phyloP scores from a whole-genome alignment of 352 stramenopile species.

The Globisporangium megalacanthum region DNA sequence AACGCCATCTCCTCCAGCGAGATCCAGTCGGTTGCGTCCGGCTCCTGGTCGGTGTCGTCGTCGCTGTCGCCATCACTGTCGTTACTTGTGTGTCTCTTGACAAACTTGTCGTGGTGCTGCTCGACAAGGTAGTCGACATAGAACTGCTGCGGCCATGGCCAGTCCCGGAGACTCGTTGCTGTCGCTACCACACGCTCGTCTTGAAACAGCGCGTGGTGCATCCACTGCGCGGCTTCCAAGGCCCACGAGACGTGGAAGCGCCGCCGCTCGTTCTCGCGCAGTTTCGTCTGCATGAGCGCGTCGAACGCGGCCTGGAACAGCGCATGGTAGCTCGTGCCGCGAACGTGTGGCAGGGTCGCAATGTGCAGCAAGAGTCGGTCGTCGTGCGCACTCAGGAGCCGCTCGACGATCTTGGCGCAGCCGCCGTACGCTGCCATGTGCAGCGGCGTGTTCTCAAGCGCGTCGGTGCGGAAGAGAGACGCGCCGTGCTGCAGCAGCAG shows the following conservation, averaged over 20 bases:
- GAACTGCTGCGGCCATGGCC: slow-evolving; percentile 25
- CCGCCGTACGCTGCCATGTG: slow-evolving; percentile 65
- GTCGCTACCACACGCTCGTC: background rate
- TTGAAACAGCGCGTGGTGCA: slow-evolving; percentile 32
- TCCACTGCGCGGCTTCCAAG: slow-evolving; percentile 41
- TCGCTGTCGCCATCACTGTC: slow-evolving; percentile 22
- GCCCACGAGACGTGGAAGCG: slow-evolving; percentile 63
- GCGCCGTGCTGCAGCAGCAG: slow-evolving; percentile 37
- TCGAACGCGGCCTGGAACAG: slow-evolving; percentile 38
- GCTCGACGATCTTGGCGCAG: slow-evolving; percentile 25
- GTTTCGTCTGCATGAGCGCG: slow-evolving; percentile 45
- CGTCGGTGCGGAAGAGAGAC: slow-evolving; percentile 45
- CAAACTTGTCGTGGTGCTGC: slow-evolving; percentile 32
- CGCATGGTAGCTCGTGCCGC: slow-evolving; percentile 24
- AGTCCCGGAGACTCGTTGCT: background rate
- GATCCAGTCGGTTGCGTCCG: slow-evolving; percentile 46
- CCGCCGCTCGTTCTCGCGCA: slow-evolving; percentile 57
- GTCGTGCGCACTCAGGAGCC: slow-evolving; percentile 45
- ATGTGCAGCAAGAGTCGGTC: slow-evolving; percentile 42
- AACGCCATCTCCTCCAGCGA: slow-evolving; percentile 44
- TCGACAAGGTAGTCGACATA: slow-evolving; percentile 46
- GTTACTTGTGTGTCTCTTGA: slow-evolving; percentile 18
- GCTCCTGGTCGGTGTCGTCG: slow-evolving; percentile 18
- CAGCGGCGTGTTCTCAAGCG: slow-evolving; percentile 59
- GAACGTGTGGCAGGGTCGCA: slow-evolving; percentile 25